phyloP scores from a whole-genome alignment of 2,329 filamentous ascomycete genomes.

The Colletotrichum sp. region DNA sequence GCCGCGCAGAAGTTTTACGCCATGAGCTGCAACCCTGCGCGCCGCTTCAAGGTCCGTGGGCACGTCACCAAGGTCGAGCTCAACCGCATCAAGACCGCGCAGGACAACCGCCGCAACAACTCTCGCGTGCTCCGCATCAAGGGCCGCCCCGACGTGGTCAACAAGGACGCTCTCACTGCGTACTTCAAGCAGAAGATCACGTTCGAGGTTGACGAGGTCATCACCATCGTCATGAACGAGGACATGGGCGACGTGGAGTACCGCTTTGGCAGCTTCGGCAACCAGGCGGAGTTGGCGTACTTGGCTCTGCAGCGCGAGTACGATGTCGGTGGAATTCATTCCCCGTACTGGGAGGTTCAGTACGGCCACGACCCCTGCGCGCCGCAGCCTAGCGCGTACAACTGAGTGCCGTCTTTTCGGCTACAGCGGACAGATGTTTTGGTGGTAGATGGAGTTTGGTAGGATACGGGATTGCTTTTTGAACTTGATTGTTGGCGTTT shows the following conservation, averaged over 20 bases:
- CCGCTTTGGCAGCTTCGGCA: constrained; percentile 59
- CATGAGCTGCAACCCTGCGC: constrained; percentile 19
- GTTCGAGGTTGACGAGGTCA: constrained; percentile 53
- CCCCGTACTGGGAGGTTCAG: constrained; percentile 24
- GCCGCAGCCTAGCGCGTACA: not conserved
- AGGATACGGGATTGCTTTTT: not conserved
- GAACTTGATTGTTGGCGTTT: not conserved
- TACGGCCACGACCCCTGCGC: constrained; percentile 14
- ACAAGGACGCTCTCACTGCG: constrained; percentile 38
- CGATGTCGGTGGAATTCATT: not conserved
- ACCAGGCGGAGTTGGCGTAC: constrained; percentile 56
- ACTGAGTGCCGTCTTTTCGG: not conserved
- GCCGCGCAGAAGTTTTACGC: constrained; percentile 40
- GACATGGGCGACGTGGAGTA: constrained; percentile 48
- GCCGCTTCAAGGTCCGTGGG: constrained; percentile 40
- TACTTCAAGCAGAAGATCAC: constrained; percentile 49
- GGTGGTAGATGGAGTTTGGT: not conserved
- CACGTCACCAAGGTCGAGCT: constrained; percentile 42
- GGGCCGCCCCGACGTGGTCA: constrained; percentile 49
- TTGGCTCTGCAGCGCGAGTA: constrained; percentile 25
- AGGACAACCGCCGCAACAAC: constrained; percentile 26
- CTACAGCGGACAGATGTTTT: not conserved
- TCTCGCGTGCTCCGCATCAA: constrained; percentile 57
- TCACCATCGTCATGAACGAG: constrained; percentile 30
- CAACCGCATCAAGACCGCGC: constrained; percentile 53